Conservation (phyloP, 169 alveolate genomes). For the Plasmodium fragile region DNA sequence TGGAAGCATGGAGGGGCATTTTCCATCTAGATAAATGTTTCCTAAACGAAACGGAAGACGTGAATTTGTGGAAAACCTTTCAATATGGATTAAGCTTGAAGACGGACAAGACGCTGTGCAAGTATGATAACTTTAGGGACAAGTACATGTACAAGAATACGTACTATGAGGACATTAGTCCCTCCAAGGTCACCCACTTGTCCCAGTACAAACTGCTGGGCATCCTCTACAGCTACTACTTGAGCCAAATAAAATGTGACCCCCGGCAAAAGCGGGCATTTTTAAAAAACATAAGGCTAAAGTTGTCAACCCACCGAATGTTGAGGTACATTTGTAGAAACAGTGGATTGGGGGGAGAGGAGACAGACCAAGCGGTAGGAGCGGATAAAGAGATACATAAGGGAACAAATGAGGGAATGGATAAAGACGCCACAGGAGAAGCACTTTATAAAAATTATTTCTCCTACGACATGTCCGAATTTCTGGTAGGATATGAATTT, state of each 20-base stretch:
- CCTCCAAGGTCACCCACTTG: conserved; percentile 85
- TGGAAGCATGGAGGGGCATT: conserved; percentile 87
- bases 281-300: conserved; percentile 66
- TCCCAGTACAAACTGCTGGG: conserved; percentile 88
- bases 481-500: conserved; percentile 65
- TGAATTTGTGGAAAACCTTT: conserved; percentile 72
- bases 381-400: not conserved
- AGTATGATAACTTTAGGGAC: conserved; percentile 27
- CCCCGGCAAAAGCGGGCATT: conserved; percentile 22
- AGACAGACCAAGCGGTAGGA: not conserved
- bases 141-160: conserved; percentile 81
- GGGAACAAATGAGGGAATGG: not conserved
- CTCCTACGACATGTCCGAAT: conserved; percentile 52
- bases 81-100: conserved; percentile 76
- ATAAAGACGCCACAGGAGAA: not conserved
- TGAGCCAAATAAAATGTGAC: conserved; percentile 75
- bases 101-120: conserved; percentile 17
- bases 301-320: conserved; percentile 75
- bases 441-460: conserved; percentile 5
- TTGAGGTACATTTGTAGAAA: conserved; percentile 35
- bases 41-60: conserved; percentile 71
- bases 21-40: conserved; percentile 78
- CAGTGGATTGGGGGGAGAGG: not conserved
- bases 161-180: conserved; percentile 86
- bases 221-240: conserved; percentile 77